Evolutionary conservation across 2,329 filamentous ascomycete genomes (phyloP).

Genomic region (Claviceps purpurea): DNA sequence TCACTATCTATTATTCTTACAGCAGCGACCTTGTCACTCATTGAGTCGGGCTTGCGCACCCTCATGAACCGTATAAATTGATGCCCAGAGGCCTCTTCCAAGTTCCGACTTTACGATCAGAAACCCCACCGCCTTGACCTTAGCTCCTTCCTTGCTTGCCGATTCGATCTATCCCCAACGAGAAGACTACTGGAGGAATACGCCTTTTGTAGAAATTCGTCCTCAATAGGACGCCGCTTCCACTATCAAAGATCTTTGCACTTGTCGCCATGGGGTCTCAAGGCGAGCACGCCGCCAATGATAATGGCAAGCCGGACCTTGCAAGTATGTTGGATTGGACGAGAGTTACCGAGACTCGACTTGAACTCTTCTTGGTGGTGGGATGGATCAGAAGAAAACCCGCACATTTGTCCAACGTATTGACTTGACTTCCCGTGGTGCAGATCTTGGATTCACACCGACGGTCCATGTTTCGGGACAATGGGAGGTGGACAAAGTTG

Average conservation of each 20-base stretch:
- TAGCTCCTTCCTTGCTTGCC: too few species aligned
- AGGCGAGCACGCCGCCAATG: slow-evolving; percentile 10
- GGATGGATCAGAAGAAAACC: background rate
- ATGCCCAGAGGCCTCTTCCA: too few species aligned
- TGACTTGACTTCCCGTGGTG: background rate
- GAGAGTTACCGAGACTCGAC: too few species aligned
- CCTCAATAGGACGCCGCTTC: background rate
- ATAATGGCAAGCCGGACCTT: slow-evolving; percentile 10
- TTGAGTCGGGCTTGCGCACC: too few species aligned
- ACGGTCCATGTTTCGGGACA: slow-evolving; percentile 27
- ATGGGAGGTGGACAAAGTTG: slow-evolving; percentile 48
- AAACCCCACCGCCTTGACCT: too few species aligned
- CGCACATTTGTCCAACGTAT: background rate
- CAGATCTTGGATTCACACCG: slow-evolving; percentile 23
- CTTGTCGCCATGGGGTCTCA: slow-evolving; percentile 16
- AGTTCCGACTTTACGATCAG: too few species aligned
- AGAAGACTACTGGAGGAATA: background rate
- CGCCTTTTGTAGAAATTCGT: too few species aligned
- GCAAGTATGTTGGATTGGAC: slow-evolving; percentile 11
- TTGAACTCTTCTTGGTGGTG: too few species aligned
- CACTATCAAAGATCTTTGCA: background rate
- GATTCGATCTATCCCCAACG: background rate
- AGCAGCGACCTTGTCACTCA: too few species aligned
- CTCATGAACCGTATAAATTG: too few species aligned
- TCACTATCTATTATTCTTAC: too few species aligned